phyloP scores from a whole-genome alignment of 208 protist genomes.

The Naegleria lovaniensis region DNA sequence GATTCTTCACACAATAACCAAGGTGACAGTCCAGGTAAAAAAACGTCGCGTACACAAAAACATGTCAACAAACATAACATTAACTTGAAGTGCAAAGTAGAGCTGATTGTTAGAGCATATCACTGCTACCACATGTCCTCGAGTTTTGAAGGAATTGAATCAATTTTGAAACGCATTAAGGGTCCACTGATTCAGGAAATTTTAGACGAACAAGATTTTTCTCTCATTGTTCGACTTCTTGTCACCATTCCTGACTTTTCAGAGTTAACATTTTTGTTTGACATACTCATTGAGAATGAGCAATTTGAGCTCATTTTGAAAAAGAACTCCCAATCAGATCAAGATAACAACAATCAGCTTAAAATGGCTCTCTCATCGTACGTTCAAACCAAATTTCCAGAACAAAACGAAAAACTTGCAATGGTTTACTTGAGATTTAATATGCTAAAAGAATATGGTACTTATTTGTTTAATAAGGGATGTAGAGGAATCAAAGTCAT shows the following conservation, averaged over 20 bases:
- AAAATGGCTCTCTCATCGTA: background rate
- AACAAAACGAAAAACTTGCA: background rate
- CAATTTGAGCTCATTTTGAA: background rate
- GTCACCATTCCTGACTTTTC: background rate
- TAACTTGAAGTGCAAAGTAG: background rate
- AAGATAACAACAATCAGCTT: background rate
- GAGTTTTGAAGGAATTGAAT: background rate
- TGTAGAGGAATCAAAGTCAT: background rate
- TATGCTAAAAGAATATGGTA: background rate
- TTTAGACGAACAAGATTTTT: background rate
- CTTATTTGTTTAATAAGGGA: background rate
- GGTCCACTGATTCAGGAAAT: background rate
- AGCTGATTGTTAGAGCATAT: background rate
- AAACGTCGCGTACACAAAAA: background rate
- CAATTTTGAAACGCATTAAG: background rate
- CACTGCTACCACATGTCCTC: background rate
- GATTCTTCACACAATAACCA: background rate
- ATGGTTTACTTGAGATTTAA: background rate
- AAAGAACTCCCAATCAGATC: background rate
- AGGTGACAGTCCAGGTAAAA: background rate
- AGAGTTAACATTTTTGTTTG: background rate
- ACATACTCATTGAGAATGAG: background rate
- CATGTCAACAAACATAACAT: too few species aligned
- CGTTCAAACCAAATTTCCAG: background rate
- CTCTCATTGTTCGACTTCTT: background rate